phyloP scores from a whole-genome alignment of 176 grass and related monocot genomes.

The Cocos nucifera region DNA sequence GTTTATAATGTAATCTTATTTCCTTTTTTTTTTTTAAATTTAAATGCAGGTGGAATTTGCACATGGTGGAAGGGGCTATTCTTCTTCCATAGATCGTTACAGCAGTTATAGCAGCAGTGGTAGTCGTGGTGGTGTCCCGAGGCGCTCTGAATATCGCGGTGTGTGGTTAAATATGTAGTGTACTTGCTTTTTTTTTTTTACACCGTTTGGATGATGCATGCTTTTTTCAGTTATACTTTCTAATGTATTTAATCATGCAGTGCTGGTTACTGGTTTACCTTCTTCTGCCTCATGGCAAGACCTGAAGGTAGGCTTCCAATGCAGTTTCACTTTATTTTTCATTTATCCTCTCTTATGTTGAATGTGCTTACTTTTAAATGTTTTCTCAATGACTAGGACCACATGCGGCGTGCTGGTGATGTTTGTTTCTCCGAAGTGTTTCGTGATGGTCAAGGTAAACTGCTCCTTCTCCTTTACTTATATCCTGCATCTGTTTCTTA shows the following conservation, averaged over 20 bases:
- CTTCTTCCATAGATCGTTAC: constrained; percentile 38
- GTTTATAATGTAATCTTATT: too few relatives aligned
- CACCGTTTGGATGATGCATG: background rate
- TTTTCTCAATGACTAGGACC: constrained; percentile 39
- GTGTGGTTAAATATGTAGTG: constrained; percentile 9
- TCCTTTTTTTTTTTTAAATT: too few relatives aligned
- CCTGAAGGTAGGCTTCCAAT: constrained; percentile 48
- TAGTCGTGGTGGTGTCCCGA: constrained; percentile 53
- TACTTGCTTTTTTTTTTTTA: too few relatives aligned
- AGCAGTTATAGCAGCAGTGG: constrained; percentile 28
- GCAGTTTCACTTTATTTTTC: background rate
- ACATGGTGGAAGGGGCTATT: constrained; percentile 70
- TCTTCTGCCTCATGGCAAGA: constrained; percentile 99
- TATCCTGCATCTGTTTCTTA: too few relatives aligned
- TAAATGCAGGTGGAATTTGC: constrained; percentile 66
- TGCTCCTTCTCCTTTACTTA: background rate
- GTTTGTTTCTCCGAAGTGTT: constrained; percentile 96
- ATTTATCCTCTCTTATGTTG: too few relatives aligned
- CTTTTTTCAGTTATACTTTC: background rate
- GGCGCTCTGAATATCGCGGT: constrained; percentile 84
- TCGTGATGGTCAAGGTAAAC: constrained; percentile 73
- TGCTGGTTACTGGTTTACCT: constrained; percentile 73
- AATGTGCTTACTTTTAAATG: too few relatives aligned
- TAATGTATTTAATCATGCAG: constrained; percentile 28
- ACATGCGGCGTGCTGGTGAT: constrained; percentile 96